Percentiles rank a stretch among this genome's conserved stretches.
phyloP scores from a whole-genome alignment of 805 yeast genomes.

The Pichia deserticola region DNA sequence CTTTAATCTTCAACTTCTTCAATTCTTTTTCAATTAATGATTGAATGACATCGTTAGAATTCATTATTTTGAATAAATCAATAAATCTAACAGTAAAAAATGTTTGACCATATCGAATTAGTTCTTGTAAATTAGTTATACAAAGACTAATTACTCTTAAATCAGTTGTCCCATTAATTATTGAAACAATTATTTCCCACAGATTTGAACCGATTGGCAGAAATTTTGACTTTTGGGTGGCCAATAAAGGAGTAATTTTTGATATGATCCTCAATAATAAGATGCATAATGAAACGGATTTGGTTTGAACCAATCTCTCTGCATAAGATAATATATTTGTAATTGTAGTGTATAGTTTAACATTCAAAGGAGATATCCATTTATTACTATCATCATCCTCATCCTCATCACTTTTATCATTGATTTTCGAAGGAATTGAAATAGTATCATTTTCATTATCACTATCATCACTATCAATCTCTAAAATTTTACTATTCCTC shows the following conservation, averaged over 20 bases:
- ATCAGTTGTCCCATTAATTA: conserved; percentile 18
- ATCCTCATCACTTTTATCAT: conserved; percentile 21
- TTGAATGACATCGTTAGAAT: conserved; percentile 7
- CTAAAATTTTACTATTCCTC: conserved; percentile 19
- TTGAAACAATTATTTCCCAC: conserved; percentile 40
- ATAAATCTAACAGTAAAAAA: conserved; percentile 41
- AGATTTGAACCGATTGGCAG: conserved; percentile 44
- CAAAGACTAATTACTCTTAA: conserved; percentile 25
- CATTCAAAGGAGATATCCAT: conserved; percentile 69
- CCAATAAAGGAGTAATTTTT: conserved; percentile 42
- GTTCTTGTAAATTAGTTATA: conserved; percentile 19
- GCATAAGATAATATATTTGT: conserved; percentile 62
- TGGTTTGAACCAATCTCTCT: conserved; percentile 56
- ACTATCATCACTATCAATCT: conserved; percentile 31
- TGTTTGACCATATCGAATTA: conserved; percentile 34
- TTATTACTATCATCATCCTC: conserved; percentile 24
- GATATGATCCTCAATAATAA: conserved; percentile 48
- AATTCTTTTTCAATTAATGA: conserved; percentile 12
- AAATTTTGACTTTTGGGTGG: conserved; percentile 39
- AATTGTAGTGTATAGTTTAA: conserved; percentile 48
- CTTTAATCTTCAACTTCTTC: not conserved
- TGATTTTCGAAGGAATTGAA: conserved; percentile 12
- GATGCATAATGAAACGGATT: conserved; percentile 35
- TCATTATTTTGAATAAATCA: conserved; percentile 29
- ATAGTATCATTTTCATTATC: conserved; percentile 31